Percentiles rank a stretch among this genome's conserved stretches.
These are phyloP conservation scores for Bonnemaisonia californica DNA, from an alignment of 31 red algal species.

Conservation along the genomic window DNA sequence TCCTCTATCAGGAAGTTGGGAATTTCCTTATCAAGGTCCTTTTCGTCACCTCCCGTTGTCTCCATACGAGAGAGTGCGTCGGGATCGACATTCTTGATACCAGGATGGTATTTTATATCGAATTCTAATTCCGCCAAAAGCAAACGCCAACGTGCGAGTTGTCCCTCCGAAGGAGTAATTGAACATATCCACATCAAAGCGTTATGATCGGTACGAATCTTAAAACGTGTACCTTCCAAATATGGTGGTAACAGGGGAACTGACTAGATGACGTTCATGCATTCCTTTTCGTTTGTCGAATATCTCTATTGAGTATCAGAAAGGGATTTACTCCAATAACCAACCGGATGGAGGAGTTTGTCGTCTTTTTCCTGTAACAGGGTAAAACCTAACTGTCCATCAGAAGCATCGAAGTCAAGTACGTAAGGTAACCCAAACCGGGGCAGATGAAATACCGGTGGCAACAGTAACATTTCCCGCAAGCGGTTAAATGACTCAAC, in stretches of 20 bases:
- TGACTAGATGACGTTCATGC: neutral
- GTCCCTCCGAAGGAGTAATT: neutral
- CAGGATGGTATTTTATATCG: neutral
- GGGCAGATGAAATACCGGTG: too few relatives aligned
- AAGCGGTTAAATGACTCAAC: constrained; percentile 8
- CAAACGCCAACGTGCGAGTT: constrained; percentile 9
- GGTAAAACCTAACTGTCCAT: neutral
- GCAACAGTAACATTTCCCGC: too few relatives aligned
- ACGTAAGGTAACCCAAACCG: too few relatives aligned
- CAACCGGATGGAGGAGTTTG: neutral
- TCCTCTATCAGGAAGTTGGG: too few relatives aligned
- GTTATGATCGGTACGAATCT: neutral
- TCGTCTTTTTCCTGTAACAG: neutral
- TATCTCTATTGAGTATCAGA: neutral
- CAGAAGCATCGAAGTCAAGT: constrained; percentile 22
- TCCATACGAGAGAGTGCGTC: neutral
- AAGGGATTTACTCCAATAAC: neutral
- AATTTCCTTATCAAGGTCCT: too few relatives aligned
- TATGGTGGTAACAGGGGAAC: neutral
- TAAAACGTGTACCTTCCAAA: neutral
- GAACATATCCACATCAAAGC: neutral
- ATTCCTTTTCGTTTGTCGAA: constrained; percentile 7
- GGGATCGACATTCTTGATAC: neutral
- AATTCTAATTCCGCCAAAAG: constrained; percentile 12
- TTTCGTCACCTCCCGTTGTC: too few relatives aligned